Evolutionary conservation across 2,329 filamentous ascomycete genomes (phyloP), one percentile per base, ranked within the genome.

Genomic region (Ophiostoma sp.): DNA sequence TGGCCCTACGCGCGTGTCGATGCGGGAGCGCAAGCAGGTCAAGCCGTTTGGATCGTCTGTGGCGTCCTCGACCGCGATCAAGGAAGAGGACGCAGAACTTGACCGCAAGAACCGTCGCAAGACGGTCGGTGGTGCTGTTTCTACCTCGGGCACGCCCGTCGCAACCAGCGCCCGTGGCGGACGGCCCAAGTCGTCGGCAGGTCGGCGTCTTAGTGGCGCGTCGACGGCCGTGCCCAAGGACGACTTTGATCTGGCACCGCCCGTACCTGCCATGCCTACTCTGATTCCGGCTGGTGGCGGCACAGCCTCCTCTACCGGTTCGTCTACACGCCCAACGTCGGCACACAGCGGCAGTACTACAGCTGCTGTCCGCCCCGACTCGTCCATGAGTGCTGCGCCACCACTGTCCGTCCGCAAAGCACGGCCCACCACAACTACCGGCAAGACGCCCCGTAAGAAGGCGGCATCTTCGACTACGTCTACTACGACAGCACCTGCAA

Each of bases 11-110:
- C 87, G 92, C 73, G 92, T 92, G 88, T 90, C 93, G 75, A 84
- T 96, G 71, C 89, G 94, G 42, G 90, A 91, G 73, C 89, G 93
- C 75, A 94, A 91, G 79, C 83, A 84, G 15, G 81, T 85, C 8
- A 90, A 86, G 71, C 83, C 87, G 3, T 82, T 85, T n/a, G 84
- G 86, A 11, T 83, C 85, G n/a, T 52, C 66, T 19, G 19, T 28
- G 12, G 7, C 70, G 4, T 3, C 71, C 25, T 48, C 73, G 31
- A 19, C 55, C 15, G 55, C 28, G 1, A 85, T 86, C 1, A 85
- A 87, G 15, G 86, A 87, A 69, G 85, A 85, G 50, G 83, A 66
- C 3, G 28, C 12, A 2, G 57, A 85, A 25, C 78, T 82, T 5
- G 82, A 83, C 39, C 82, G 72, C 9, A 84, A 83, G 76, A 84